phyloP scores from a whole-genome alignment of 495 filamentous ascomycete species.

The Clavariopsis aquatica region DNA sequence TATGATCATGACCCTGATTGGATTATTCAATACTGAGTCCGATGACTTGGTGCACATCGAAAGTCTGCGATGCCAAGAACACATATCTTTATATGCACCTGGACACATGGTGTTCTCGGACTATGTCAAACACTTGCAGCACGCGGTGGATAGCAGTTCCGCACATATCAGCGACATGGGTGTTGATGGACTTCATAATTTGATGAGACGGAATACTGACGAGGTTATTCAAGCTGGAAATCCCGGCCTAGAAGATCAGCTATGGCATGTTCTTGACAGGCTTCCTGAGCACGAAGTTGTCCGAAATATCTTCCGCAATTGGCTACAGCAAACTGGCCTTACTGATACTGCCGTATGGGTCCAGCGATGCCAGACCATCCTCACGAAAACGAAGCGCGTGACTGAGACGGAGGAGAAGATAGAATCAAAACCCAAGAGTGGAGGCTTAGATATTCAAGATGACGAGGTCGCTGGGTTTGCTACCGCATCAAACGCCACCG shows the following conservation, averaged over 20 bases:
- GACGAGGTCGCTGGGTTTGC: slow-evolving; percentile 97
- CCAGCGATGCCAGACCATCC: slow-evolving; percentile 78
- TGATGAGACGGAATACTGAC: slow-evolving; percentile 89
- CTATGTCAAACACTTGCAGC: slow-evolving; percentile 82
- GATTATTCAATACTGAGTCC: slow-evolving; percentile 78
- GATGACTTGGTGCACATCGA: slow-evolving; percentile 71
- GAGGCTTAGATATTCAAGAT: slow-evolving; percentile 77
- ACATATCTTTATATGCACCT: slow-evolving; percentile 89
- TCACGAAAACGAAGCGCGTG: slow-evolving; percentile 79
- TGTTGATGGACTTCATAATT: slow-evolving; percentile 83
- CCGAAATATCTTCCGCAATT: slow-evolving; percentile 80
- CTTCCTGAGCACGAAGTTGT: slow-evolving; percentile 73
- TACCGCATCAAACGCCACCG: slow-evolving; percentile 63
- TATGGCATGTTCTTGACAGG: slow-evolving; percentile 85
- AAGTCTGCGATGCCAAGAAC: slow-evolving; percentile 81
- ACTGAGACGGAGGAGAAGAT: slow-evolving; percentile 52
- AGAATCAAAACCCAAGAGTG: slow-evolving; percentile 52
- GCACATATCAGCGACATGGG: slow-evolving; percentile 73
- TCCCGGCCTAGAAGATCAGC: slow-evolving; percentile 78
- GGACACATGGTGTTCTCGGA: slow-evolving; percentile 76
- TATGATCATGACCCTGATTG: slow-evolving; percentile 81
- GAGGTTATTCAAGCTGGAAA: slow-evolving; percentile 73
- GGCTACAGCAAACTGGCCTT: slow-evolving; percentile 84
- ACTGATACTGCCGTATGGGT: slow-evolving; percentile 80
- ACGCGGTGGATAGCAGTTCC: slow-evolving; percentile 67